A percentile compares a stretch with the other conserved stretches of the same genome.
Evolutionary conservation across 2,329 filamentous ascomycete species (phyloP).

Genomic region (Thielaviopsis cerberus): DNA sequence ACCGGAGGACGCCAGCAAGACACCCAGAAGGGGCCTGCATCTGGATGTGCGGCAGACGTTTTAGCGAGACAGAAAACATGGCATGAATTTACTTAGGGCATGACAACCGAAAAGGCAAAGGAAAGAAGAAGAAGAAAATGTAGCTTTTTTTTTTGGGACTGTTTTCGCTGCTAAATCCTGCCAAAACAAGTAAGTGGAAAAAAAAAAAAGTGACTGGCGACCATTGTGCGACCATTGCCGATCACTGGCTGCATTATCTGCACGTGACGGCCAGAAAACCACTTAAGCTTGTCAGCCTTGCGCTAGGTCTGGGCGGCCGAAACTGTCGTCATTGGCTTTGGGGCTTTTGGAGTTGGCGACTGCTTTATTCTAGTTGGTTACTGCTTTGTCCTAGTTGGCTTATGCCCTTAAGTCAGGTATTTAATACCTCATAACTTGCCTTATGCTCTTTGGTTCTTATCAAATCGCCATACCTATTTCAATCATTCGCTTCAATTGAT

Average conservation of each 20-base stretch:
- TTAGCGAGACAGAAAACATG: slow-evolving; percentile 5
- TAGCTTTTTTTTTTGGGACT: not conserved
- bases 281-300: not conserved
- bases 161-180: not conserved
- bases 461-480: not conserved
- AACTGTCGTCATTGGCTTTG: slow-evolving; percentile 2
- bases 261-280: not conserved
- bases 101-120: not conserved
- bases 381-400: not conserved
- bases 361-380: not conserved
- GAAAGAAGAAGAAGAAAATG: not conserved
- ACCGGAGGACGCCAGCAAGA: not conserved
- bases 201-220: slow-evolving; percentile 2
- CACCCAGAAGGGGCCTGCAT: not conserved
- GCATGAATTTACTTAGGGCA: not conserved
- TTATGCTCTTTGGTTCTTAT: slow-evolving; percentile 18
- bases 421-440: not conserved
- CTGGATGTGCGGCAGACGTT: not conserved
- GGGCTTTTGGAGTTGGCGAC: not conserved
- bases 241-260: slow-evolving; percentile 25
- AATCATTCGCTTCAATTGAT: not conserved
- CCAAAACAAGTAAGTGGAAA: not conserved
- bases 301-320: not conserved
- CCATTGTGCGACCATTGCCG: slow-evolving; percentile 2
- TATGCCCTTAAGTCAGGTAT: not conserved